Evolutionary conservation across 306 rosid species (phyloP).

Genomic region (Quercus alba): DNA sequence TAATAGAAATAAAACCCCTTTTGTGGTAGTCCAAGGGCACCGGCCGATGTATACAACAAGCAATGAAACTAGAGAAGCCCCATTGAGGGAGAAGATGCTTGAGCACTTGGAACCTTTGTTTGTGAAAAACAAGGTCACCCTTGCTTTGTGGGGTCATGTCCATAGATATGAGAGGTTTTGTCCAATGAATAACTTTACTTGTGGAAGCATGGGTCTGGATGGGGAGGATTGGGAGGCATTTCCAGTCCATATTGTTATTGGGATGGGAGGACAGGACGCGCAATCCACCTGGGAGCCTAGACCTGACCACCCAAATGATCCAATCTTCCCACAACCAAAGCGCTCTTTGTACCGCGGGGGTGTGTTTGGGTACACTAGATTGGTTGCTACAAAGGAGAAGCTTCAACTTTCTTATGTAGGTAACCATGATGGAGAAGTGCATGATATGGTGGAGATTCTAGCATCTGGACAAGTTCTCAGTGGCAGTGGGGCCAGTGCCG

Average conservation of each 20-base stretch:
- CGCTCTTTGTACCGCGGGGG: slow-evolving; percentile 73
- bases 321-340: slow-evolving; percentile 77
- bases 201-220: slow-evolving; percentile 41
- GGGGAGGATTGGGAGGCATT: slow-evolving; percentile 34
- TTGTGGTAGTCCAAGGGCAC: slow-evolving; percentile 83
- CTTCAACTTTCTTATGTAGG: too few species aligned
- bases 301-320: slow-evolving; percentile 42
- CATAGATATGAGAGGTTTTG: slow-evolving; percentile 89
- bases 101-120: slow-evolving; percentile 80
- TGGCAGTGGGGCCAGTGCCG: slow-evolving; percentile 18
- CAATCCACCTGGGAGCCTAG: slow-evolving; percentile 56
- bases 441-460: too few species aligned
- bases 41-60: slow-evolving; percentile 92
- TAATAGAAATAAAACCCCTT: slow-evolving; percentile 66
- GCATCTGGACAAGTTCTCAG: slow-evolving; percentile 16
- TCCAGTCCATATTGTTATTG: slow-evolving; percentile 73
- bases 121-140: slow-evolving; percentile 70
- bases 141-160: slow-evolving; percentile 92
- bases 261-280: slow-evolving; percentile 64
- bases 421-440: too few species aligned
- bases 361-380: slow-evolving; percentile 61
- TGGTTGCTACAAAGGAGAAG: too few species aligned
- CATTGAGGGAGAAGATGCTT: slow-evolving; percentile 59
- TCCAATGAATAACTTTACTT: slow-evolving; percentile 68
- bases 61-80: slow-evolving; percentile 59